A percentile compares a stretch with the other conserved stretches of the same genome.
Conservation (phyloP, 257 asterid species). For the Solanum megistacrolobum region DNA sequence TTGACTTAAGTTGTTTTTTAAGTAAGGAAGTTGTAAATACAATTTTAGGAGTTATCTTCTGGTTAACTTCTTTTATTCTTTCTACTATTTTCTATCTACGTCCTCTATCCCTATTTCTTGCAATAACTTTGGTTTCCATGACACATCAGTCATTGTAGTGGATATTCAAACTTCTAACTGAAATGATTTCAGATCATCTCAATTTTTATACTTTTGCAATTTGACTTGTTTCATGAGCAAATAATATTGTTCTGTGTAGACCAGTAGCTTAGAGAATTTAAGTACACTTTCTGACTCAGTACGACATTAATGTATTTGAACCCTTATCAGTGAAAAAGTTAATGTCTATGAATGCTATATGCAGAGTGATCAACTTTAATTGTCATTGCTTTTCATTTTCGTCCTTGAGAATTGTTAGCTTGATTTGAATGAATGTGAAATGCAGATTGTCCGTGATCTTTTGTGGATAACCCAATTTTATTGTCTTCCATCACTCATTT, state of each 20-base stretch:
- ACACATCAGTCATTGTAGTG: neutral
- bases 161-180: neutral
- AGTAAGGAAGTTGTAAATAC: neutral
- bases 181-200: neutral
- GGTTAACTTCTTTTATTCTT: neutral
- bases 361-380: neutral
- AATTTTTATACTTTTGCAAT: neutral
- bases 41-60: neutral
- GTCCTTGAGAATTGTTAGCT: neutral
- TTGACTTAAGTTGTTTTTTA: neutral
- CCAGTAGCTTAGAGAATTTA: neutral
- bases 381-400: neutral
- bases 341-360: neutral
- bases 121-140: neutral
- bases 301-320: neutral
- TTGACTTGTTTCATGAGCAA: neutral
- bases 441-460: neutral
- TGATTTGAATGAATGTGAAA: neutral
- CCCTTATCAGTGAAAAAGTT: neutral
- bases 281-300: neutral
- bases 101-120: neutral
- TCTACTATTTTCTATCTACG: neutral
- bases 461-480: neutral
- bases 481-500: neutral
- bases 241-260: neutral